phyloP scores from a whole-genome alignment of 352 stramenopile genomes.

The Saprolegnia parasitica region DNA sequence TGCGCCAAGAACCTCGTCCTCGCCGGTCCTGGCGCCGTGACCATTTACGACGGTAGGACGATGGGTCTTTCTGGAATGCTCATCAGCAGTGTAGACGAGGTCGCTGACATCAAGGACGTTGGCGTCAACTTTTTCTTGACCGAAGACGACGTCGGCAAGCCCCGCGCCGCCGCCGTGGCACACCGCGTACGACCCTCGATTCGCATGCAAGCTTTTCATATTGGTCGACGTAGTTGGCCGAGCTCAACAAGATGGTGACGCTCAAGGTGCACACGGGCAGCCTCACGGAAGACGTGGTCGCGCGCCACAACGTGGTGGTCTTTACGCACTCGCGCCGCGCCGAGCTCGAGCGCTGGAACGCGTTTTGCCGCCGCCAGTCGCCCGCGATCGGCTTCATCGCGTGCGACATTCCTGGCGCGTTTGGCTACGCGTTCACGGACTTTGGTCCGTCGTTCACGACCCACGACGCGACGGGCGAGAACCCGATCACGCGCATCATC shows the following conservation, averaged over 20 bases:
- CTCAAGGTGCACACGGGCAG: slow-evolving; percentile 67
- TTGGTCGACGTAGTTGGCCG: slow-evolving; percentile 71
- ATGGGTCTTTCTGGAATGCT: neutral
- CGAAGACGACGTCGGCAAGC: slow-evolving; percentile 69
- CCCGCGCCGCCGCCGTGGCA: slow-evolving; percentile 51
- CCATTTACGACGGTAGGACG: slow-evolving; percentile 65
- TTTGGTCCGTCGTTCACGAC: slow-evolving; percentile 70
- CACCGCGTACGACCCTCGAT: slow-evolving; percentile 42
- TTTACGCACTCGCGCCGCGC: slow-evolving; percentile 70
- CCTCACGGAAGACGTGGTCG: slow-evolving; percentile 40
- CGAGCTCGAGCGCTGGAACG: slow-evolving; percentile 86
- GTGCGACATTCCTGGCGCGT: slow-evolving; percentile 60
- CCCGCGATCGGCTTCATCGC: slow-evolving; percentile 77
- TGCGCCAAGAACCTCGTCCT: slow-evolving; percentile 92
- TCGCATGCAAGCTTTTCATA: too few relatives aligned
- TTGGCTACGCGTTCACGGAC: slow-evolving; percentile 60
- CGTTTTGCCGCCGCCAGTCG: slow-evolving; percentile 75
- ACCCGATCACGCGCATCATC: slow-evolving; percentile 82
- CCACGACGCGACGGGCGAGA: slow-evolving; percentile 75
- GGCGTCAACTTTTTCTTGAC: slow-evolving; percentile 92
- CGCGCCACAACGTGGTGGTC: slow-evolving; percentile 80
- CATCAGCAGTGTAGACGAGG: slow-evolving; percentile 39
- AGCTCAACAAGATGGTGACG: slow-evolving; percentile 89
- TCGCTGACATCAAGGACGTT: slow-evolving; percentile 79
- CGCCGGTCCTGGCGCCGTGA: slow-evolving; percentile 82